A percentile compares a stretch with the other conserved stretches of the same genome.
phyloP scores from a whole-genome alignment of 768 basidiomycete genomes.

The Lactarius sanguifluus region DNA sequence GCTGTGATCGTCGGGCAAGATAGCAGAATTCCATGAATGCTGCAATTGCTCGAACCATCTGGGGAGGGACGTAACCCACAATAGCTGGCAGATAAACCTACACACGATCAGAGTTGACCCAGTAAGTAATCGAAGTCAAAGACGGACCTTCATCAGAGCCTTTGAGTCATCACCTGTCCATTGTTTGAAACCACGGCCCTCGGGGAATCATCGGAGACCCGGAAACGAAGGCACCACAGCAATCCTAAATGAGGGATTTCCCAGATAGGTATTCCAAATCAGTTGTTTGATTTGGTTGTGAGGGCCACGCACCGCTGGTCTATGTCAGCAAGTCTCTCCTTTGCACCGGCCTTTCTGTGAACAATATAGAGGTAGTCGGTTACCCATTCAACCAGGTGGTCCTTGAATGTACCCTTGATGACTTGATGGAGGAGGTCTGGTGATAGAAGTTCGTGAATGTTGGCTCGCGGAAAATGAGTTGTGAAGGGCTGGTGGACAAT shows the following conservation, averaged over 20 bases:
- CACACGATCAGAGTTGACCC: neutral
- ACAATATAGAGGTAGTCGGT: neutral
- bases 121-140: too few relatives aligned
- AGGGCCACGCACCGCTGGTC: neutral
- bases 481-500: neutral
- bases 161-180: conserved; percentile 9
- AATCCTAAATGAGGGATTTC: neutral
- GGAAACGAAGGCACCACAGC: too few relatives aligned
- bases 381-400: neutral
- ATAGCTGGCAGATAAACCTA: neutral
- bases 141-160: conserved; percentile 3
- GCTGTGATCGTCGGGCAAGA: neutral
- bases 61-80: neutral
- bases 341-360: neutral
- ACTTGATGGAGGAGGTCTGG: neutral
- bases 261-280: too few relatives aligned
- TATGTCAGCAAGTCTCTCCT: neutral
- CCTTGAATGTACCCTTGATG: neutral
- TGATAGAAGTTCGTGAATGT: too few relatives aligned
- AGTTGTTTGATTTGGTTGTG: too few relatives aligned
- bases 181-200: conserved; percentile 1
- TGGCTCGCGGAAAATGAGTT: too few relatives aligned
- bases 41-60: neutral
- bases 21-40: conserved; percentile 4
- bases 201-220: neutral